Conservation (phyloP, 371 early-diverging fungal species). For the Mortierella polycephala region DNA sequence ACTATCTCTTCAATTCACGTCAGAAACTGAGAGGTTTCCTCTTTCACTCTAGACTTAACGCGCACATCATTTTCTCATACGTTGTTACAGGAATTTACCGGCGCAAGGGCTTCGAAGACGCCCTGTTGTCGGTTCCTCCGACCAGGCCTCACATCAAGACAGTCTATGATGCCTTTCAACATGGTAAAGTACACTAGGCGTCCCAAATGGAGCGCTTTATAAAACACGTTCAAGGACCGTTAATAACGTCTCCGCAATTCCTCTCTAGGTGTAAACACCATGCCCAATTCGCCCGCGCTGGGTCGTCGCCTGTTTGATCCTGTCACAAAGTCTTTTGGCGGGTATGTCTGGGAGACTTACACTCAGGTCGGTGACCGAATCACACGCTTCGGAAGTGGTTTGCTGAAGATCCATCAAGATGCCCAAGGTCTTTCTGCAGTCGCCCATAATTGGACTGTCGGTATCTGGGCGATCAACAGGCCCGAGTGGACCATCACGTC, state of each 20-base stretch:
- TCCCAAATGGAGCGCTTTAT: too few species aligned
- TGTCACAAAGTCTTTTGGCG: slow-evolving; percentile 65
- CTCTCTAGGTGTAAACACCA: slow-evolving; percentile 21
- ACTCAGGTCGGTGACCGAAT: slow-evolving; percentile 74
- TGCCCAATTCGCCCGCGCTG: slow-evolving; percentile 43
- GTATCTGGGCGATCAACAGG: slow-evolving; percentile 86
- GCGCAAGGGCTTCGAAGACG: slow-evolving; percentile 31
- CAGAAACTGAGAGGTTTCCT: not conserved
- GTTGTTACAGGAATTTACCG: slow-evolving; percentile 45
- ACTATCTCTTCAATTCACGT: not conserved
- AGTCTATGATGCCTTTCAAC: slow-evolving; percentile 52
- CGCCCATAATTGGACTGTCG: slow-evolving; percentile 58
- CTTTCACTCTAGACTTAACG: not conserved
- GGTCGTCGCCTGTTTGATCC: slow-evolving; percentile 65
- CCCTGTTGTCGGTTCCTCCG: slow-evolving; percentile 18
- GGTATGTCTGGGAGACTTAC: slow-evolving; percentile 84
- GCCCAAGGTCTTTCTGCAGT: slow-evolving; percentile 16
- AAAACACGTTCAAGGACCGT: not conserved
- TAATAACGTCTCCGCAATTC: not conserved
- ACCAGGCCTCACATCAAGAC: slow-evolving; percentile 41
- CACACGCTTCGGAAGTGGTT: slow-evolving; percentile 76
- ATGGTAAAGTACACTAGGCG: slow-evolving; percentile 16
- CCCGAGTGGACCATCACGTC: slow-evolving; percentile 95
- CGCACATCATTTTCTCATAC: not conserved
- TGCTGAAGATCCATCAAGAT: slow-evolving; percentile 60